phyloP scores from a whole-genome alignment of 1,284 basidiomycete species.

The Ceraceosorus bombacis region DNA sequence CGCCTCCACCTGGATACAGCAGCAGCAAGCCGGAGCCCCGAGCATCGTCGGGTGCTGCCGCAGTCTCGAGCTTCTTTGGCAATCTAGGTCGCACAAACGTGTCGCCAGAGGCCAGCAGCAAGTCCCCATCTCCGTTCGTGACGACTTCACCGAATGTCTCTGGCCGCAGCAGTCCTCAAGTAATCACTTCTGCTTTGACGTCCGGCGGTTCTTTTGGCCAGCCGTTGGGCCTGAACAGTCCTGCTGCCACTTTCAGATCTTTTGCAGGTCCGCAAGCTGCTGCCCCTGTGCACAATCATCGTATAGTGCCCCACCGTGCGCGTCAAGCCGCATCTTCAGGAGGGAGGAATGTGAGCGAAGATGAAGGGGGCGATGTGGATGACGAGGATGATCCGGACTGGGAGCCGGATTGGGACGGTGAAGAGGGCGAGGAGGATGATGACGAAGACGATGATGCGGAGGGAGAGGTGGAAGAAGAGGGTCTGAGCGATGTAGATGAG shows the following conservation, averaged over 20 bases:
- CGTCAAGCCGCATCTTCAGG: background rate
- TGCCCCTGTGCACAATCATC: background rate
- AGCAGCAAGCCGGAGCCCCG: background rate
- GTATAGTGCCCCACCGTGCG: background rate
- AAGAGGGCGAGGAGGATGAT: slow-evolving; percentile 1
- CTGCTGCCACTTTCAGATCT: too few species aligned
- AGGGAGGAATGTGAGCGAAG: background rate
- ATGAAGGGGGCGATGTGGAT: background rate
- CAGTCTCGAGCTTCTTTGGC: background rate
- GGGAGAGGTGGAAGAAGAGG: slow-evolving; percentile 8
- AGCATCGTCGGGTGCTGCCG: background rate
- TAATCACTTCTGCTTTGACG: too few species aligned
- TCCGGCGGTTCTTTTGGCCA: too few species aligned
- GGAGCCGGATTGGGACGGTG: slow-evolving; percentile 1
- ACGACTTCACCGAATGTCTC: too few species aligned
- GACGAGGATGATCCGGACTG: background rate
- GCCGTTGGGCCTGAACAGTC: too few species aligned
- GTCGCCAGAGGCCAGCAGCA: too few species aligned
- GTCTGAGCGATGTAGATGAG: background rate
- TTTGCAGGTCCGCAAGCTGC: background rate
- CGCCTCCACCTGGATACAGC: background rate
- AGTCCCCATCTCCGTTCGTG: too few species aligned
- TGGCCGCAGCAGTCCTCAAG: too few species aligned
- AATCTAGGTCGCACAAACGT: too few species aligned
- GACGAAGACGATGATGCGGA: slow-evolving; percentile 1